Evolutionary conservation across 2,329 filamentous ascomycete genomes (phyloP), one percentile per base, ranked within the genome.

Genomic region (Sarocladiaceae sp.): DNA sequence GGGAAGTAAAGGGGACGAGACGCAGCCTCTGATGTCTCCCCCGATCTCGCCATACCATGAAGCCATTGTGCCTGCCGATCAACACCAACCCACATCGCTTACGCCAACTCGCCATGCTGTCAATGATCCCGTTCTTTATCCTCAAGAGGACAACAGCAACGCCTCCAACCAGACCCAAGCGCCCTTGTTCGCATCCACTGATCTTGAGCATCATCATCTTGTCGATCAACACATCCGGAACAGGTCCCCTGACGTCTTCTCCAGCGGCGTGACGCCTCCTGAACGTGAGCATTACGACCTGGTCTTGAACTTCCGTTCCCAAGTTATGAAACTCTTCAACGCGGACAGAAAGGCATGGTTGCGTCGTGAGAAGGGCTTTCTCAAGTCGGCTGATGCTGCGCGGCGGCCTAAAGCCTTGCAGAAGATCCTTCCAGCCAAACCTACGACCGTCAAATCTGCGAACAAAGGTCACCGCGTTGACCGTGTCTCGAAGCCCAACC

Each of bases 111-210:
- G 55, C 36, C 63, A 66, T 37, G 11, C 57, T 2, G 63, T 74
- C 52, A 71, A 73, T 56, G 82, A 84, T 55, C 81, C 81, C 2
- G 81, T 85, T 29, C 67, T 85, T 28, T 85, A 80, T 57, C 80
- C 81, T 10, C 51, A 60, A 33, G 71, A 73, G 33, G 77, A 81
- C 12, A 54, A 63, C 11, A 59, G 35, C 46, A 67, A 62, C 3
- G 58, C 67, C 11, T 72, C 72, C 40, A 68, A 74, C 5, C 63
- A 72, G 2, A 77, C 55, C 64, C 22, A 36, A 15, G 36, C 47
- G n/a, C 31, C 47, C 8, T 17, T 50, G 7, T 50, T 50, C 26
- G 47, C 33, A 6, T 25, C 29, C 17, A 37, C n/a, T 44, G 51
- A 22, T 31, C 44, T 29, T 23, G 46, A 50, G 28, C 29, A 25